Percentiles rank a stretch among this genome's conserved stretches.
Conservation (phyloP, 805 yeast species). For the Wickerhamomyces kurtzmanii region DNA sequence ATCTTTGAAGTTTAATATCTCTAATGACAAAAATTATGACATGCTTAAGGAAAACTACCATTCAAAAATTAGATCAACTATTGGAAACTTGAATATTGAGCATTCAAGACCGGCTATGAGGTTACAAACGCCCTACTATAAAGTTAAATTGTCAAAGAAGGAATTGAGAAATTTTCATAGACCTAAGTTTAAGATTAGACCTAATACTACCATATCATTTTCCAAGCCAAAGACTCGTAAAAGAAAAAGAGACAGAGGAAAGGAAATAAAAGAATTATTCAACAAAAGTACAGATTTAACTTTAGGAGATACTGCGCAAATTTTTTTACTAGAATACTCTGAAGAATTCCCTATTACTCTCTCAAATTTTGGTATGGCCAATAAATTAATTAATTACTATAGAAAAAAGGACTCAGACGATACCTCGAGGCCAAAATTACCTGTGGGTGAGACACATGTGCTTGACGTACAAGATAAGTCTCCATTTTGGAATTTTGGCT, state of each 20-base stretch:
- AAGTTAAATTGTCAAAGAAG: conserved; percentile 58
- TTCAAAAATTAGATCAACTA: conserved; percentile 83
- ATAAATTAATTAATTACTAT: conserved; percentile 86
- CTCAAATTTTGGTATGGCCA: conserved; percentile 92
- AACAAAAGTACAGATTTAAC: conserved; percentile 67
- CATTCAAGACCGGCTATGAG: conserved; percentile 84
- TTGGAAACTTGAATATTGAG: conserved; percentile 84
- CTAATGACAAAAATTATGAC: conserved; percentile 85
- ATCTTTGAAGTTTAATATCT: conserved; percentile 62
- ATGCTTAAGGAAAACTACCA: conserved; percentile 77
- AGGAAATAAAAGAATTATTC: conserved; percentile 67
- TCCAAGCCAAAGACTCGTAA: conserved; percentile 70
- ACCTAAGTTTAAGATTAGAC: conserved; percentile 62
- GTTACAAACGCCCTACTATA: conserved; percentile 85
- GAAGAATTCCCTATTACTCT: conserved; percentile 81
- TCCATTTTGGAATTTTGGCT: conserved; percentile 98
- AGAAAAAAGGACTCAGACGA: conserved; percentile 79
- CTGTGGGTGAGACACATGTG: conserved; percentile 91
- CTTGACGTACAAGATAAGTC: conserved; percentile 93
- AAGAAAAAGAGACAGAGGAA: conserved; percentile 83
- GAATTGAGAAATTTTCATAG: conserved; percentile 77
- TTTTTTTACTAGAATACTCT: conserved; percentile 77
- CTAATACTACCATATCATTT: conserved; percentile 70
- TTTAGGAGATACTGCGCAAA: conserved; percentile 70
- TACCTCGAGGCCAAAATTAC: conserved; percentile 73